Conservation (phyloP, 75 land plant genomes). For the Adiantum capillusveneris region DNA sequence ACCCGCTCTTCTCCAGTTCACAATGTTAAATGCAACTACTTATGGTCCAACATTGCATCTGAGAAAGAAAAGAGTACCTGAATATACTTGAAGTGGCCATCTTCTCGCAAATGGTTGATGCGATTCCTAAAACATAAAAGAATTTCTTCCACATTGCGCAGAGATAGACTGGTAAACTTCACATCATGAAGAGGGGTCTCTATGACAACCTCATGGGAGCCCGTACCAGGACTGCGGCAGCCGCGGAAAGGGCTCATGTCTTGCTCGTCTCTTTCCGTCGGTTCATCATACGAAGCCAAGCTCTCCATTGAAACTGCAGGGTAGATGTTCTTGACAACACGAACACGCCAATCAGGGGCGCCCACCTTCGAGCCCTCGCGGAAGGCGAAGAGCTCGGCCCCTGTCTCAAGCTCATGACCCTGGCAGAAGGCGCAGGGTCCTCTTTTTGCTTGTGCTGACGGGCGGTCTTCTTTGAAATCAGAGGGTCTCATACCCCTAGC, state of each 20-base stretch:
- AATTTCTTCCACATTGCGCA: slow-evolving; percentile 45
- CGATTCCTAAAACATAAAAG: slow-evolving; percentile 50
- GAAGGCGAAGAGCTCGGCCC: slow-evolving; percentile 81
- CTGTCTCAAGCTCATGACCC: slow-evolving; percentile 68
- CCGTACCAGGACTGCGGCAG: slow-evolving; percentile 40
- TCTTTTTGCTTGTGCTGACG: slow-evolving; percentile 5
- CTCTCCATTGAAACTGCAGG: slow-evolving; percentile 48
- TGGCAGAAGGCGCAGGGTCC: slow-evolving; percentile 74
- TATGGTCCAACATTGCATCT: too few relatives aligned
- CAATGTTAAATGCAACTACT: too few relatives aligned
- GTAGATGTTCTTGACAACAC: slow-evolving; percentile 73
- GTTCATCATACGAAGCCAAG: neutral
- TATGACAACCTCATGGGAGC: slow-evolving; percentile 93
- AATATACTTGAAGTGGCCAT: slow-evolving; percentile 47
- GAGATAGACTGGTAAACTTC: slow-evolving; percentile 34
- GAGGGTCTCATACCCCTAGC: slow-evolving; percentile 67
- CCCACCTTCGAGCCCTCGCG: slow-evolving; percentile 14
- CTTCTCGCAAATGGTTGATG: slow-evolving; percentile 26
- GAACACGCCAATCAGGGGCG: slow-evolving; percentile 42
- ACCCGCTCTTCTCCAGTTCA: too few relatives aligned
- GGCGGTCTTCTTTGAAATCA: slow-evolving; percentile 42
- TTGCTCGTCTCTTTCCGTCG: neutral
- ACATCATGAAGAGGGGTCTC: slow-evolving; percentile 67
- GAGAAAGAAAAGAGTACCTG: slow-evolving; percentile 55
- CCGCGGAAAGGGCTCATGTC: neutral